Evolutionary conservation across 2,329 filamentous ascomycete species (phyloP).

Genomic region (Sclerotinia borealis): DNA sequence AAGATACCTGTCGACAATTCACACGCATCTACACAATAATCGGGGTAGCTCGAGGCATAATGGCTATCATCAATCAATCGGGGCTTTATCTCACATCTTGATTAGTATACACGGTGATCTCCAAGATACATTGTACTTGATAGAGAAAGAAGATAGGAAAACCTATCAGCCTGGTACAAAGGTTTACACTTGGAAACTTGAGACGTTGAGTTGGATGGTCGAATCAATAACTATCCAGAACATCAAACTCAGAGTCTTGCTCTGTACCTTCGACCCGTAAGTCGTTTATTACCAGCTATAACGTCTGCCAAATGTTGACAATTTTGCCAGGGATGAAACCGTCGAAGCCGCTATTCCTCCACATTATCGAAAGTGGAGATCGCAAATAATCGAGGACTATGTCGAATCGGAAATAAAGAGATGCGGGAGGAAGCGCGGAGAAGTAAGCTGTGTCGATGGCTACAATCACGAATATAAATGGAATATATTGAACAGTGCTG

Average conservation of each 20-base stretch:
- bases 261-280: conserved; percentile 6
- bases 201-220: no score
- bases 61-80: not conserved
- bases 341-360: not conserved
- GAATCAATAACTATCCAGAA: not conserved
- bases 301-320: not conserved
- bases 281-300: not conserved
- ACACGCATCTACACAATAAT: not conserved
- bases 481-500: not conserved
- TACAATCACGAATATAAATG: conserved; percentile 1
- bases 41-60: not conserved
- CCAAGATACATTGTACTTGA: not conserved
- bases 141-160: not conserved
- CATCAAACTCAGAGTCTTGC: conserved; percentile 1
- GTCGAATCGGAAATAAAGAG: conserved; percentile 6
- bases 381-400: not conserved
- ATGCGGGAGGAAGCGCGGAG: not conserved
- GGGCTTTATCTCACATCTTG: not conserved
- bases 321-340: not conserved
- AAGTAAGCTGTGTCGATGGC: not conserved
- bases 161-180: no score
- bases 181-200: not conserved
- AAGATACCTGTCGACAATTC: not conserved
- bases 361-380: not conserved
- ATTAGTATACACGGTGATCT: not conserved